A percentile compares a stretch with the other conserved stretches of the same genome.
Evolutionary conservation across 768 basidiomycete species (phyloP).

Genomic region (Daedaleopsis nitida): DNA sequence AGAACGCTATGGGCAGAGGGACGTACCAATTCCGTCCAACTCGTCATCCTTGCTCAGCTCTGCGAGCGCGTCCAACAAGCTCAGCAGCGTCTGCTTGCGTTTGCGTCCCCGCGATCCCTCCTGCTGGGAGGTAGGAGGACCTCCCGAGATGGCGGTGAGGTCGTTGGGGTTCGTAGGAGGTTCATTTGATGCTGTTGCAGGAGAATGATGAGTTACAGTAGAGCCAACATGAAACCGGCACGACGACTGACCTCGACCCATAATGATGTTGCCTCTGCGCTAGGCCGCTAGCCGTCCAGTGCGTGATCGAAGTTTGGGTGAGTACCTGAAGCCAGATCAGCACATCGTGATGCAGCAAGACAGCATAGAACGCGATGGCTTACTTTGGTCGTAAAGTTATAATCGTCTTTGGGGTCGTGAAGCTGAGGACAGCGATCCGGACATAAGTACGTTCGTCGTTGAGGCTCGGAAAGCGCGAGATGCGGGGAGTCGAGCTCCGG

Average conservation of each 20-base stretch:
- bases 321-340: not conserved
- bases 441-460: not conserved
- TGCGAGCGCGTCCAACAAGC: conserved; percentile 47
- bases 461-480: conserved; percentile 7
- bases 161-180: conserved; percentile 19
- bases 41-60: conserved; percentile 46
- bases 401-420: conserved; percentile 8
- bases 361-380: not conserved
- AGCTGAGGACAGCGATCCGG: conserved; percentile 3
- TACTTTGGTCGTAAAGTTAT: conserved; percentile 15
- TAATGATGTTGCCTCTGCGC: conserved; percentile 15
- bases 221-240: not conserved
- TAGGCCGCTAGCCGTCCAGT: conserved; percentile 1
- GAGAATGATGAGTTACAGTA: not conserved
- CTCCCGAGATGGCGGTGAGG: conserved; percentile 18
- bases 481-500: conserved; percentile 10
- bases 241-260: conserved; percentile 24
- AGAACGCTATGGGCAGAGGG: not conserved
- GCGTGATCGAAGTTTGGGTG: not conserved
- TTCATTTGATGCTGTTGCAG: conserved; percentile 1
- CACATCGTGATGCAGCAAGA: not conserved
- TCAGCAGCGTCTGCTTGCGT: conserved; percentile 50
- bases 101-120: conserved; percentile 19
- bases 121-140: conserved; percentile 8
- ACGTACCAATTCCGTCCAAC: conserved; percentile 36